Percentiles rank a stretch among this genome's conserved stretches.
phyloP scores from a whole-genome alignment of 2,329 filamentous ascomycete genomes.

The Trichoderma sp. region DNA sequence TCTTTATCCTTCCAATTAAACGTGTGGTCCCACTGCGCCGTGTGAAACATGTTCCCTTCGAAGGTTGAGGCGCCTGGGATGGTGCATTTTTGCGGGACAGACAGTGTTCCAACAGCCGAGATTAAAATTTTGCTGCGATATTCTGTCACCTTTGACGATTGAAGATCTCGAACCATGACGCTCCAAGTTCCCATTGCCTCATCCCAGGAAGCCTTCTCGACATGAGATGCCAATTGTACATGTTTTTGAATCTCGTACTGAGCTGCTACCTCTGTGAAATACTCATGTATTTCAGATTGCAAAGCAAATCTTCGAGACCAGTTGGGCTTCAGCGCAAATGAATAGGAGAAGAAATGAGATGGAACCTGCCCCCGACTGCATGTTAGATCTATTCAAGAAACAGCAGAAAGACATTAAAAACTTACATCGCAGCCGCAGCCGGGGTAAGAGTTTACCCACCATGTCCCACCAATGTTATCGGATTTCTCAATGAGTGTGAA shows the following conservation, averaged over 20 bases:
- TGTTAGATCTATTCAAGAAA: background rate
- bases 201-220: conserved; percentile 28
- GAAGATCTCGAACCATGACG: conserved; percentile 20
- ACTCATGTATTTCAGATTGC: conserved; percentile 30
- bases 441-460: conserved; percentile 30
- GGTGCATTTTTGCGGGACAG: conserved; percentile 25
- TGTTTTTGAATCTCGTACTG: conserved; percentile 26
- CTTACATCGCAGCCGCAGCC: conserved; percentile 30
- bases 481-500: conserved; percentile 30
- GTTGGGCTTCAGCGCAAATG: conserved; percentile 29
- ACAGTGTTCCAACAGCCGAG: conserved; percentile 29
- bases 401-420: background rate
- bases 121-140: conserved; percentile 24
- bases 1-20: conserved; percentile 30
- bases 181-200: conserved; percentile 25
- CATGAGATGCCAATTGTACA: conserved; percentile 23
- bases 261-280: conserved; percentile 25
- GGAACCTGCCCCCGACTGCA: conserved; percentile 22
- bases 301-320: conserved; percentile 29
- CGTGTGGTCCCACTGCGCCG: conserved; percentile 28
- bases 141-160: conserved; percentile 2
- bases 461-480: conserved; percentile 27
- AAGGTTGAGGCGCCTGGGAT: conserved; percentile 26
- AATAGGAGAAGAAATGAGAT: conserved; percentile 32
- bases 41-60: conserved; percentile 27